Evolutionary conservation across 202 grass and related monocot genomes (phyloP).

Genomic region (Setaria viridis): DNA sequence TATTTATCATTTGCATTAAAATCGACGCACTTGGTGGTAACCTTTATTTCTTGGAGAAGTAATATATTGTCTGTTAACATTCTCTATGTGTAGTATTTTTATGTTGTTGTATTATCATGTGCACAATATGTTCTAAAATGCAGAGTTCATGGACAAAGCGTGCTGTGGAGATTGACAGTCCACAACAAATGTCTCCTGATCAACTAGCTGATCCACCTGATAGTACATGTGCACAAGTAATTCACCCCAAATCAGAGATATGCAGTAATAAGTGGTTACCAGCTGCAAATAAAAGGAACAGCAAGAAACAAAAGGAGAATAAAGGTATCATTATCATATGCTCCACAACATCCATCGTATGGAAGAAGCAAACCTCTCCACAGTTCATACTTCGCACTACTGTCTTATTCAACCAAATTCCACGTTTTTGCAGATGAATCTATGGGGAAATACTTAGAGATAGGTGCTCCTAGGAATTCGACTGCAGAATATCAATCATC

Average conservation of each 20-base stretch:
- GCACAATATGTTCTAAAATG: slow-evolving; percentile 46
- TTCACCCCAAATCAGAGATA: slow-evolving; percentile 75
- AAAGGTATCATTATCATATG: slow-evolving; percentile 65
- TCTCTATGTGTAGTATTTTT: slow-evolving; percentile 6
- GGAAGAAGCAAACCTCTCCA: slow-evolving; percentile 33
- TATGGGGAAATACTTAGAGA: slow-evolving; percentile 85
- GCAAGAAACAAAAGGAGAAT: slow-evolving; percentile 62
- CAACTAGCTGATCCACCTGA: slow-evolving; percentile 73
- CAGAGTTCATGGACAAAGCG: slow-evolving; percentile 93
- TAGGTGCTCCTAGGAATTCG: slow-evolving; percentile 63
- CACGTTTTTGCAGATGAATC: slow-evolving; percentile 65
- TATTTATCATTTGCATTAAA: slow-evolving; percentile 14
- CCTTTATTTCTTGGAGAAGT: neutral
- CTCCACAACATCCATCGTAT: slow-evolving; percentile 16
- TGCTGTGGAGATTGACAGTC: slow-evolving; percentile 77
- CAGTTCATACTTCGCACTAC: neutral
- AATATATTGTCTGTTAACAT: neutral
- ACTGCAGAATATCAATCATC: slow-evolving; percentile 53
- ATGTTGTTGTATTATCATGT: slow-evolving; percentile 32
- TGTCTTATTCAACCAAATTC: slow-evolving; percentile 33
- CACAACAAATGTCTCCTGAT: slow-evolving; percentile 65
- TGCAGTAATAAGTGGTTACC: slow-evolving; percentile 71
- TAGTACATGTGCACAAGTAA: slow-evolving; percentile 90
- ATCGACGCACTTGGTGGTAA: neutral
- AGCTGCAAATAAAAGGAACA: slow-evolving; percentile 45